Percentiles rank a stretch among this genome's conserved stretches.
Evolutionary conservation across 31 red algal species (phyloP).

Genomic region (Bonnemaisonia californica): DNA sequence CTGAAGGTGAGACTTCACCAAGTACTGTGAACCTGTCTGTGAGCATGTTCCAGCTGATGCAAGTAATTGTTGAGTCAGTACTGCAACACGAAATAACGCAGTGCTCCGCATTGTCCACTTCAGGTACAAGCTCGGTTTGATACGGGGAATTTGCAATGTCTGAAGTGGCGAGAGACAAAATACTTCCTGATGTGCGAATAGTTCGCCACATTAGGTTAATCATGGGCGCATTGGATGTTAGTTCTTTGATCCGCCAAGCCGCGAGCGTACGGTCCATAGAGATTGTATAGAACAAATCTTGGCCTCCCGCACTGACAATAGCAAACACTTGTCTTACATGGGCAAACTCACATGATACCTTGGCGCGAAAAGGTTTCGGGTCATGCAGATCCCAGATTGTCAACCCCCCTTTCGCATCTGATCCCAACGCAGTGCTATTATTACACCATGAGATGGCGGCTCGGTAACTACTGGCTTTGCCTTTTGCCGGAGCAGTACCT

Average conservation of each 20-base stretch:
- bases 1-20: background rate
- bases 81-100: background rate
- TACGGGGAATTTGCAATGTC: background rate
- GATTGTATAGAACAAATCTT: conserved; percentile 14
- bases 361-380: background rate
- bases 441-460: conserved; percentile 19
- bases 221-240: background rate
- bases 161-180: background rate
- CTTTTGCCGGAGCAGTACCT: conserved; percentile 10
- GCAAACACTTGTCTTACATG: conserved; percentile 36
- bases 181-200: conserved; percentile 26
- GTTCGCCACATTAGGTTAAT: conserved; percentile 20
- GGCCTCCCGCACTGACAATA: background rate
- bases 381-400: conserved; percentile 8
- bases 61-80: background rate
- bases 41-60: background rate
- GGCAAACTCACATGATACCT: conserved; percentile 1
- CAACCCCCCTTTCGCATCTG: conserved; percentile 19
- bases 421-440: conserved; percentile 6
- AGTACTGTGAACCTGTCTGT: background rate
- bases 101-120: background rate
- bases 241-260: conserved; percentile 5
- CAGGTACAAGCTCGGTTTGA: background rate
- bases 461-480: background rate
- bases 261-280: conserved; percentile 48